Conservation (phyloP, 805 yeast species). For the Kazachstania kunashirensis region DNA sequence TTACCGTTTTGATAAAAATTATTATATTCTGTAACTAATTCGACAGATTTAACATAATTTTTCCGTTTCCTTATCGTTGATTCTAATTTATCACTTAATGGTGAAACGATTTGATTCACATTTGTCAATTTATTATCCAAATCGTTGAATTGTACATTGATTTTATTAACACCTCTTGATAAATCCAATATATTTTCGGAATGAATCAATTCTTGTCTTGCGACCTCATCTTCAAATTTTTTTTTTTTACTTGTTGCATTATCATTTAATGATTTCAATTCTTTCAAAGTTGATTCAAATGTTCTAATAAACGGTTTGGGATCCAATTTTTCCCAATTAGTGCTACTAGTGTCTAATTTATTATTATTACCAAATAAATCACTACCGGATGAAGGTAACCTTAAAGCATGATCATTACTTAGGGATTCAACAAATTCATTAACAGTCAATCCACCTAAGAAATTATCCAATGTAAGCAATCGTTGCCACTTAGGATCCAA, state of each 20-base stretch:
- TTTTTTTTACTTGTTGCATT: conserved; percentile 45
- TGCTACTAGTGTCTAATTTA: not conserved
- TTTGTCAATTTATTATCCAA: conserved; percentile 30
- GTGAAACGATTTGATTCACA: conserved; percentile 52
- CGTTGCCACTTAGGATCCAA: conserved; percentile 53
- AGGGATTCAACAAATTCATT: conserved; percentile 74
- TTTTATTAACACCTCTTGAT: conserved; percentile 14
- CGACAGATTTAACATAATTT: conserved; percentile 60
- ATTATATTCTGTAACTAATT: conserved; percentile 66
- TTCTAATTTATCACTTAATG: conserved; percentile 59
- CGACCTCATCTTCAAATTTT: conserved; percentile 47
- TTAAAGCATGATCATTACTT: conserved; percentile 47
- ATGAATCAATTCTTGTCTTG: conserved; percentile 54
- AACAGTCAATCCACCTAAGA: conserved; percentile 59
- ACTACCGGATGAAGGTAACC: conserved; percentile 5
- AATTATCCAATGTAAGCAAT: conserved; percentile 50
- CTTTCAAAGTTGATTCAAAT: conserved; percentile 75
- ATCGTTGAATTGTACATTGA: conserved; percentile 17
- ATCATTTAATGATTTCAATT: conserved; percentile 50
- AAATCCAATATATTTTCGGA: conserved; percentile 50
- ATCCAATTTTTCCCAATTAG: conserved; percentile 39
- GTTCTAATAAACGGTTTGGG: conserved; percentile 93
- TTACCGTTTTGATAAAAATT: conserved; percentile 47
- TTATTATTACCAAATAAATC: not conserved
- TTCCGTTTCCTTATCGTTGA: conserved; percentile 64